Evolutionary conservation across 441 rosid genomes (phyloP).

Genomic region (Manihot esculenta): DNA sequence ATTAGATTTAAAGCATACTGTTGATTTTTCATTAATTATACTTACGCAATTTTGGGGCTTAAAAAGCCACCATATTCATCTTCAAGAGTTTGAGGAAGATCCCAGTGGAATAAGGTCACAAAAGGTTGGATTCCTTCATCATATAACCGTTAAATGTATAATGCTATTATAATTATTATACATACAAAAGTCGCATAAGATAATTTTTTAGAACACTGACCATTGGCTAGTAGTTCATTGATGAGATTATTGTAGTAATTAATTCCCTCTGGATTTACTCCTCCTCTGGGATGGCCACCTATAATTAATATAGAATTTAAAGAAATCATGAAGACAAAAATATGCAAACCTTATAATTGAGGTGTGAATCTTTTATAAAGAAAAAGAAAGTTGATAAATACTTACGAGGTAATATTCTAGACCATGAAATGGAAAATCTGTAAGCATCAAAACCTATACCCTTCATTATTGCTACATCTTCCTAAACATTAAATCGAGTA

Average conservation of each 20-base stretch:
- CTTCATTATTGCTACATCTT: conserved; percentile 22
- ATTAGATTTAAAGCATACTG: no score
- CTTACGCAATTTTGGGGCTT: conserved; percentile 31
- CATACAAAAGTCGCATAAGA: no score
- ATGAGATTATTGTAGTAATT: conserved; percentile 39
- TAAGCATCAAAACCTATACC: conserved; percentile 22
- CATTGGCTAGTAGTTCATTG: conserved; percentile 45
- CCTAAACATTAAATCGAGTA: conserved; percentile 5
- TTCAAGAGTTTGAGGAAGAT: conserved; percentile 36
- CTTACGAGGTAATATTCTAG: conserved; percentile 30
- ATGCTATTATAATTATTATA: no score
- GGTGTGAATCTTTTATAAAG: background rate
- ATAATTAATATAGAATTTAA: background rate
- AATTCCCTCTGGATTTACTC: conserved; percentile 49
- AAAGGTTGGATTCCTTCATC: conserved; percentile 30
- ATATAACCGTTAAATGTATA: background rate
- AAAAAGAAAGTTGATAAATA: background rate
- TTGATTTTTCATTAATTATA: background rate
- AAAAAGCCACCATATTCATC: conserved; percentile 34
- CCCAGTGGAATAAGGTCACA: conserved; percentile 40
- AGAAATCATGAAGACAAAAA: background rate
- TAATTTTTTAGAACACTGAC: no score
- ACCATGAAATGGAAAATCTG: conserved; percentile 32
- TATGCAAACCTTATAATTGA: background rate
- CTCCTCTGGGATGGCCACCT: conserved; percentile 49